Evolutionary conservation across 371 early-diverging fungal species (phyloP).

Genomic region (Mortierella sp.): DNA sequence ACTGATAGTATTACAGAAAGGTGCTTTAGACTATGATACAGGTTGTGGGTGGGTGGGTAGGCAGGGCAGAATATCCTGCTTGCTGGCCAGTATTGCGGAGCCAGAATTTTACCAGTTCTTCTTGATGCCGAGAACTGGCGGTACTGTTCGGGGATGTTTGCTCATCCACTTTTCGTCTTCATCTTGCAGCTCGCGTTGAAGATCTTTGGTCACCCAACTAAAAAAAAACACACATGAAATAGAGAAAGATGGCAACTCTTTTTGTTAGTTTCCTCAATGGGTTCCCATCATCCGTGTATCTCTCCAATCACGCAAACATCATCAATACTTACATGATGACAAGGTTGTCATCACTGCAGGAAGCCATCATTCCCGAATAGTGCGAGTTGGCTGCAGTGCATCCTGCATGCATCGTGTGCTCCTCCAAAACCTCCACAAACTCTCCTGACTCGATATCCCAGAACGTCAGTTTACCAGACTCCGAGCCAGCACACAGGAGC

Average conservation of each 20-base stretch:
- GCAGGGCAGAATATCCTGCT: too few species aligned
- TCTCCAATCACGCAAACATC: too few species aligned
- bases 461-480: constrained; percentile 20
- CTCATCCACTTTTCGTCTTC: constrained; percentile 35
- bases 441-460: constrained; percentile 44
- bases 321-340: constrained; percentile 29
- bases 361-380: constrained; percentile 34
- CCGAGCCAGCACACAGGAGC: constrained; percentile 24
- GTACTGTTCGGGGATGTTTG: background rate
- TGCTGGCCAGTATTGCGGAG: background rate
- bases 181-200: constrained; percentile 8
- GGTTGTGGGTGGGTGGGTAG: too few species aligned
- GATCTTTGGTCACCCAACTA: constrained; percentile 33
- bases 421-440: constrained; percentile 20
- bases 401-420: constrained; percentile 31
- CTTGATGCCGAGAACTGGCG: constrained; percentile 24
- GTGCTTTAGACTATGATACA: too few species aligned
- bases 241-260: too few species aligned
- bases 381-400: constrained; percentile 4
- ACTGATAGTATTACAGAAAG: too few species aligned
- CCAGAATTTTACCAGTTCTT: constrained; percentile 27
- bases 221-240: background rate
- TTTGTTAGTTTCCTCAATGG: too few species aligned
- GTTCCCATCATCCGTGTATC: too few species aligned
- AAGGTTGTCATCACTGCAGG: constrained; percentile 37